Base-by-base conservation (phyloP, 768 basidiomycete genomes). In the Leucosporidium creatinivorum region DNA sequence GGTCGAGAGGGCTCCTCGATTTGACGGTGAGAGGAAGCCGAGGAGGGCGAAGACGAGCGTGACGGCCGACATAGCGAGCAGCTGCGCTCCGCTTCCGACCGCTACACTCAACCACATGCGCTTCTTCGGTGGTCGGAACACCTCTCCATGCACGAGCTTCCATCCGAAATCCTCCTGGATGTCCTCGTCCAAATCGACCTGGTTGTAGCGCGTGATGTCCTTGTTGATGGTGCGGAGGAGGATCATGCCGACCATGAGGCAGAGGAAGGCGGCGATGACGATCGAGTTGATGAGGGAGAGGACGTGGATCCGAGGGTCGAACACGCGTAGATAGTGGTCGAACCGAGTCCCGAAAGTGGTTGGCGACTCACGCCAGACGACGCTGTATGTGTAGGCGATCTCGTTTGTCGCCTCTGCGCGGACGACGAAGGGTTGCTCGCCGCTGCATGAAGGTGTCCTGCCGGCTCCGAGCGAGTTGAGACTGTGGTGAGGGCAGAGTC, bases 131-230 rank as follows among this genome's bases (percentile, higher is more conserved):
- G 87, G 81, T 26, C 94, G 85, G 82, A 97, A 98, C 23, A 98
- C 90, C 79, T 98, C 94, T 26, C 92, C 93, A 73, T 96, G 92
- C 28, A 98, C 86, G 23, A 98, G 84, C 76, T 98, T 98, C 94
- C 94, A 98, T 2, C 94, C 94, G 84, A 88, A 94, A 73, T 98
- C 94, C 80, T 98, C 94, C 63, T 76, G 74, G 19, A 66, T 44
- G 48, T 66, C 61, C 44, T 91, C 90, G 69, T 87, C 89, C 49
- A 96, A 80, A 76, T 96, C 93, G 63, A 93, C 88, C 4, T 91
- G 88, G 74, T 97, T 96, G 79, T 97, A 98, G n/a, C 93, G 85
- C 52, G 85, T 85, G 67, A 96, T 91, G 86, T 98, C 94, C 77
- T 89, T 86, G 55, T 88, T 85, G 48, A 98, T 88, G 56, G 85